Evolutionary conservation across 306 rosid genomes (phyloP), one percentile per base, ranked within the genome.

Genomic region (Gynostemma pentaphyllum): DNA sequence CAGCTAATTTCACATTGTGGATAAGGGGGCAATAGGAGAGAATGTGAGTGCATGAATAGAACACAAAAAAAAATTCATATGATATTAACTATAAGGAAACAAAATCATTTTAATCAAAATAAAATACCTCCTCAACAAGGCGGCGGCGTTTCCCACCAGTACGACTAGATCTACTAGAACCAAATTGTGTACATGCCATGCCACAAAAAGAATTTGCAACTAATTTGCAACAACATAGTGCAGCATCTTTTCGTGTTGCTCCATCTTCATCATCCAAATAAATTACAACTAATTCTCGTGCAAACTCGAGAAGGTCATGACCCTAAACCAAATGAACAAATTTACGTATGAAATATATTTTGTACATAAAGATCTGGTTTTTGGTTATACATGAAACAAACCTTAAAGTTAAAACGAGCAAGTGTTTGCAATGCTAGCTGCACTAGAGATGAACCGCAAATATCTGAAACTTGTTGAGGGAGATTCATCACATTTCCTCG

Each of bases 201-300:
- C 86, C 78, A 34, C 88, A 82, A 82, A 92, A 81, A 47, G 99
- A 88, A 76, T 78, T 84, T 23, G 95, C 88, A 56, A 84, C 82
- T 75, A 92, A 80, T 84, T 80, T 84, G 81, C 99, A 92, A 76
- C 99, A 92, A 75, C 99, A 92, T 28, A 92, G 53, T 26, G 99
- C 96, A 57, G 99, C 99, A 79, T 86, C 95, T 79, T 88, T 92
- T 26, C 96, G 84, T 28, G 90, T 84, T 54, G 85, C 85, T 75
- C 95, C 88, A 68, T 86, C 99, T 64, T 92, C 99, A 70, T 92
- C 99, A 82, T 92, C 95, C 79, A 92, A 74, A 83, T 92, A 92
- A 50, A 79, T 79, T 77, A 92, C 94, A 49, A 88, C 96, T 11
- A 95, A 92, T 76, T 84, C 94, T 65, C 95, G 83, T 32, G 95